Evolutionary conservation across 768 basidiomycete species (phyloP), one percentile per base, ranked within the genome.

Genomic region (Trametes meyenii): DNA sequence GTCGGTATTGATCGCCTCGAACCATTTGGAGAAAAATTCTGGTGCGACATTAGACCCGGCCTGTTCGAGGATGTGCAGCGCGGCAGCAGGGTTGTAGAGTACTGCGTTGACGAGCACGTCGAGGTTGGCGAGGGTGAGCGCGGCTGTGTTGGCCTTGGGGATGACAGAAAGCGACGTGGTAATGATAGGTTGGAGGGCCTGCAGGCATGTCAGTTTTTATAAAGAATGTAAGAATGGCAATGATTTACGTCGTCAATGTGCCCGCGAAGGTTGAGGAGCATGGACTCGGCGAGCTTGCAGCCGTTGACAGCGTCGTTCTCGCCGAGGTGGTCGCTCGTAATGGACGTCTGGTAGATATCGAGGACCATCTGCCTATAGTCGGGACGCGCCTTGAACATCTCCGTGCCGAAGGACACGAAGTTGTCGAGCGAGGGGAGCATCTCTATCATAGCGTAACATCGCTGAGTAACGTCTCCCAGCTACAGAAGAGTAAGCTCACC

Each of bases 381-480:
- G 0, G 83, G 73, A 50, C 85, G 86, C 23, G 82, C 70, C 68
- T 90, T 87, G 76, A 96, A 87, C 16, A 85, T 76, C 14, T 93
- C 90, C 24, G 83, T 79, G 16, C 94, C 94, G 69, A 85, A 94
- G 14, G 90, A 91, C 55, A 96, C 79, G 71, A 93, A 92, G 79
- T 95, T 96, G 77, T 94, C 91, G 58, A 96, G 74, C 5, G 89
- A 86, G 12, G 92, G 91, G 24, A 93, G 81, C 91, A 94, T 95
- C 71, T 96, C 93, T 79, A 65, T 29, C n/a, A 33, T 33, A 33
- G 5, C 26, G 33, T n/a, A 21, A 42, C 11, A 11, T 36, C 57
- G 23, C 61, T 59, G 14, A 35, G 23, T 38, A 45, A 39, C 1
- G 39, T 35, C 8, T 40, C 11, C 51, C 13, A 2, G 38, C 42